A percentile compares a stretch with the other conserved stretches of the same genome.
Evolutionary conservation across 2,329 filamentous ascomycete genomes (phyloP).

Genomic region (Shiraia sp.): DNA sequence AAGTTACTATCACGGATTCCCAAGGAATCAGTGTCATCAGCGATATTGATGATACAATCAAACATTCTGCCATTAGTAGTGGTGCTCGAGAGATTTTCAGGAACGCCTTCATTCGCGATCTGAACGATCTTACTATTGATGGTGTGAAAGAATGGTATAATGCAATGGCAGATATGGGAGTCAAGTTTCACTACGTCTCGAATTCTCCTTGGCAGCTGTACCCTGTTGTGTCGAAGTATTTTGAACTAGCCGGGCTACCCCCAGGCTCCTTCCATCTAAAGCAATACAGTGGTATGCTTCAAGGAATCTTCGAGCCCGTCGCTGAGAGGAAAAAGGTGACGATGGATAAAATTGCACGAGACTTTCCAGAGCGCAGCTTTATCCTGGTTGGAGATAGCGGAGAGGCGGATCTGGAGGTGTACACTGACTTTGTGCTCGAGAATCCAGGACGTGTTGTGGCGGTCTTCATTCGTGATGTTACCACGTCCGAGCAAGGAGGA

Average conservation of each 20-base stretch:
- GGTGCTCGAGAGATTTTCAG: slow-evolving; percentile 94
- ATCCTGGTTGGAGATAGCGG: slow-evolving; percentile 93
- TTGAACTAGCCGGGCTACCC: slow-evolving; percentile 78
- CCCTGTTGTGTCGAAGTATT: slow-evolving; percentile 83
- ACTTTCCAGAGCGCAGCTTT: slow-evolving; percentile 89
- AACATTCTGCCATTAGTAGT: slow-evolving; percentile 85
- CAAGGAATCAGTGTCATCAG: slow-evolving; percentile 89
- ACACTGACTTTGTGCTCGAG: slow-evolving; percentile 85
- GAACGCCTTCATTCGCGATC: slow-evolving; percentile 89
- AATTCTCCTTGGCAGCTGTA: slow-evolving; percentile 99
- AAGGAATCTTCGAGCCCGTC: slow-evolving; percentile 97
- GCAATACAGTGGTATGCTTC: slow-evolving; percentile 94
- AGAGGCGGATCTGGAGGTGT: slow-evolving; percentile 95
- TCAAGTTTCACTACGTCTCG: slow-evolving; percentile 95
- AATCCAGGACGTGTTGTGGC: slow-evolving; percentile 82
- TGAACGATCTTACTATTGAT: slow-evolving; percentile 78
- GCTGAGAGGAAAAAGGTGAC: slow-evolving; percentile 92
- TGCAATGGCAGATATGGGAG: slow-evolving; percentile 74
- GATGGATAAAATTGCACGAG: slow-evolving; percentile 79
- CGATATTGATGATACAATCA: slow-evolving; percentile 97
- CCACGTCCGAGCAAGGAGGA: slow-evolving; percentile 70
- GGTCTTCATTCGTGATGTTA: slow-evolving; percentile 95
- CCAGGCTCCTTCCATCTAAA: slow-evolving; percentile 92
- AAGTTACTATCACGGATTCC: slow-evolving; percentile 76
- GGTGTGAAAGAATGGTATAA: slow-evolving; percentile 92